Percentiles rank a stretch among this genome's conserved stretches.
phyloP scores from a whole-genome alignment of 2,329 filamentous ascomycete species.

The Monosporascus sp. region DNA sequence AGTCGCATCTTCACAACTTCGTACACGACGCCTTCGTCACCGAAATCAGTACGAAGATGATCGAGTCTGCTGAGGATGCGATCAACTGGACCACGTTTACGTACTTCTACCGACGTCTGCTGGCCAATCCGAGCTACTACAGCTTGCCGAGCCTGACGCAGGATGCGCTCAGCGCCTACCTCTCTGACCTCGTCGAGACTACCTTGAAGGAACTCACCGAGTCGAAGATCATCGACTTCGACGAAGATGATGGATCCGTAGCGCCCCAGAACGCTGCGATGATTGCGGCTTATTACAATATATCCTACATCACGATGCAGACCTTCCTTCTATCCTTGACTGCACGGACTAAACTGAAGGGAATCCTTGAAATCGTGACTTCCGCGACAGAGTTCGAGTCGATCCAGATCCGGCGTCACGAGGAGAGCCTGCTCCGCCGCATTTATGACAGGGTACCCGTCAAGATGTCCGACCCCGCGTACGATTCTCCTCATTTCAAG shows the following conservation, averaged over 20 bases:
- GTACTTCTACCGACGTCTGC: conserved; percentile 91
- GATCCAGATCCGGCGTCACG: conserved; percentile 89
- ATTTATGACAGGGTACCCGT: conserved; percentile 94
- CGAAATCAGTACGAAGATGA: conserved; percentile 93
- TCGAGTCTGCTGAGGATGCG: conserved; percentile 91
- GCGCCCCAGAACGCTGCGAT: conserved; percentile 91
- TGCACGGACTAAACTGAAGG: conserved; percentile 88
- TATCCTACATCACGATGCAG: conserved; percentile 99
- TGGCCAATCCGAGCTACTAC: conserved; percentile 97
- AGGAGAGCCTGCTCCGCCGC: conserved; percentile 78
- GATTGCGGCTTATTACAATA: conserved; percentile 99
- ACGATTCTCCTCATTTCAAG: conserved; percentile 97
- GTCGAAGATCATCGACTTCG: conserved; percentile 91
- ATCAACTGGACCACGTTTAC: conserved; percentile 99
- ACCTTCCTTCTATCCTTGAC: conserved; percentile 91
- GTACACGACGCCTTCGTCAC: conserved; percentile 95
- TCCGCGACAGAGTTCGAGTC: conserved; percentile 95
- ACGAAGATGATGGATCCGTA: conserved; percentile 88
- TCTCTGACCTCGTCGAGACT: conserved; percentile 91
- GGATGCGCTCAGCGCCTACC: conserved; percentile 86
- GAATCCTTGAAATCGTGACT: conserved; percentile 92
- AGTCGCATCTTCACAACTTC: conserved; percentile 87
- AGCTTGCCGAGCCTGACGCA: conserved; percentile 82
- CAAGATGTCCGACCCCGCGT: conserved; percentile 83
- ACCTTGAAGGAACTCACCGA: conserved; percentile 87